A percentile compares a stretch with the other conserved stretches of the same genome.
These are phyloP conservation scores for Hylodesmum podocarpum DNA, from an alignment of 306 rosid genomes.

Conservation along the genomic window DNA sequence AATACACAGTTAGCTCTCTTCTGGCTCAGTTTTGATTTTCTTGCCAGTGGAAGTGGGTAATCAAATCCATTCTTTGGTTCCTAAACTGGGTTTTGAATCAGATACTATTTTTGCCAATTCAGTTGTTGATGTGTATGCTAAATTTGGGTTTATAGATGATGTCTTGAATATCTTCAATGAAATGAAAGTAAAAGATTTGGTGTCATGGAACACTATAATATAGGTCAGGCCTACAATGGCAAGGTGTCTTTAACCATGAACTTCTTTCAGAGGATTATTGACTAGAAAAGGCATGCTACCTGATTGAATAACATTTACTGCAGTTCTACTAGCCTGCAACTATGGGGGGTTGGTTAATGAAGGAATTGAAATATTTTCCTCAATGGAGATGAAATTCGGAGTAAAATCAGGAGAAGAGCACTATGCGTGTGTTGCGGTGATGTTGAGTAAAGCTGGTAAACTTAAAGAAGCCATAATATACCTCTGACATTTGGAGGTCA, in stretches of 20 bases:
- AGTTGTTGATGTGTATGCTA: constrained; percentile 69
- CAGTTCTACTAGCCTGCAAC: constrained; percentile 72
- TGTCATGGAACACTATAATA: constrained; percentile 79
- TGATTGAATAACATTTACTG: constrained; percentile 64
- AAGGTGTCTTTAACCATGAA: constrained; percentile 45
- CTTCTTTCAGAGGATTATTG: constrained; percentile 45
- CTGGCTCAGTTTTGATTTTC: constrained; percentile 52
- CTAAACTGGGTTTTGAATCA: constrained; percentile 63
- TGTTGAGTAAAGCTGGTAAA: constrained; percentile 68
- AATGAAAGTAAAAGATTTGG: constrained; percentile 58
- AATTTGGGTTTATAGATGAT: constrained; percentile 57
- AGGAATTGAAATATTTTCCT: constrained; percentile 55
- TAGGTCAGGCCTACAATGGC: constrained; percentile 65
- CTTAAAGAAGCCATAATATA: constrained; percentile 64
- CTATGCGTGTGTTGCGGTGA: constrained; percentile 50
- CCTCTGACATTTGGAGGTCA: constrained; percentile 52
- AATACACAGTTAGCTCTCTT: constrained; percentile 66
- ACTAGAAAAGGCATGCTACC: constrained; percentile 44
- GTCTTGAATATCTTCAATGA: constrained; percentile 56
- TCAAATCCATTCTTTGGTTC: constrained; percentile 71
- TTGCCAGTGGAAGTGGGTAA: constrained; percentile 54
- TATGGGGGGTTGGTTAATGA: constrained; percentile 61
- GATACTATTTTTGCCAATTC: constrained; percentile 65
- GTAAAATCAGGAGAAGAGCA: constrained; percentile 58
- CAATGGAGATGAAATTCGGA: constrained; percentile 66